A percentile compares a stretch with the other conserved stretches of the same genome.
phyloP scores from a whole-genome alignment of 495 filamentous ascomycete species.

The Hypoxylon lienhwacheense region DNA sequence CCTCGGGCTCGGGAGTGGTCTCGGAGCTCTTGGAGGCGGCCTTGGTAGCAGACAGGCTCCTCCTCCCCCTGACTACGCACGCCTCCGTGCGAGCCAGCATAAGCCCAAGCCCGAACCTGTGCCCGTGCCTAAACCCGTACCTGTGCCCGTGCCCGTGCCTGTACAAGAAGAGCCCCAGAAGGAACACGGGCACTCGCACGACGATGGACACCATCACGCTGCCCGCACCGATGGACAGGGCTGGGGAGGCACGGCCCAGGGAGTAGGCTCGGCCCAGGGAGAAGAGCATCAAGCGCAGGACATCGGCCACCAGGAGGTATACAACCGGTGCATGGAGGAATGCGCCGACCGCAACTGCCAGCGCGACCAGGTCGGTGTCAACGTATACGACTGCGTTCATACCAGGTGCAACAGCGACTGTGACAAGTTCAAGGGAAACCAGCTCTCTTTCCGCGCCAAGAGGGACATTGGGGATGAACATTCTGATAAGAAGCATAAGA shows the following conservation, averaged over 20 bases:
- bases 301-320: constrained; percentile 1
- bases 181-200: no score
- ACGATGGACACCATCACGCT: no score
- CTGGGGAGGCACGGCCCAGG: neutral
- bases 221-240: neutral
- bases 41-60: neutral
- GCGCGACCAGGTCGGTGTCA: neutral
- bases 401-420: constrained; percentile 6
- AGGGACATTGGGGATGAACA: neutral
- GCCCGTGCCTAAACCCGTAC: no score
- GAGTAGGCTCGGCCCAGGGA: neutral
- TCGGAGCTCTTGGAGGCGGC: constrained; percentile 2
- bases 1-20: no score
- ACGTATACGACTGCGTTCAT: constrained; percentile 12
- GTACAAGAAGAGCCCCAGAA: no score
- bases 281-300: neutral
- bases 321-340: constrained; percentile 11
- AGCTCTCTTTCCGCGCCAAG: no score
- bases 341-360: constrained; percentile 19
- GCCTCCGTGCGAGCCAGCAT: neutral
- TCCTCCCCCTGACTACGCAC: neutral
- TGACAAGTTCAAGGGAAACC: neutral
- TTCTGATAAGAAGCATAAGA: neutral
- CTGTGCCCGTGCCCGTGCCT: no score
- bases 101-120: neutral